These are phyloP conservation scores for Hura crepitans DNA, from an alignment of 441 rosid species.

Conservation along the genomic window DNA sequence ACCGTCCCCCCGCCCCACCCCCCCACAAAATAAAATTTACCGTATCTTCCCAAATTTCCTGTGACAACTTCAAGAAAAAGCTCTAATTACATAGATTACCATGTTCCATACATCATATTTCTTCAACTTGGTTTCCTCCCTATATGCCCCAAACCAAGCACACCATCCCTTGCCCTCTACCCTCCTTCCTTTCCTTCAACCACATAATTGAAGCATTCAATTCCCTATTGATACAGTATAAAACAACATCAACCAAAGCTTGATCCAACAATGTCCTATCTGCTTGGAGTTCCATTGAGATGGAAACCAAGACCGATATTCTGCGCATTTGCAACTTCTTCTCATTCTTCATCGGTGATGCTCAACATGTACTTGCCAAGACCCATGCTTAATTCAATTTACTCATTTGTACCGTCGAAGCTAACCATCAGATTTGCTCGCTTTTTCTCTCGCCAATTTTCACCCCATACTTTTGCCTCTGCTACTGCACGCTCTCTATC, in stretches of 20 bases:
- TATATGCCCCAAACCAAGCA: slow-evolving; percentile 12
- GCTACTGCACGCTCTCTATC: slow-evolving; percentile 98
- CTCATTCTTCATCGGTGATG: slow-evolving; percentile 8
- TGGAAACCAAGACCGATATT: slow-evolving; percentile 26
- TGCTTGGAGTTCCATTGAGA: slow-evolving; percentile 13
- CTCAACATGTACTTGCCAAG: slow-evolving; percentile 12
- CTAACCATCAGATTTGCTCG: slow-evolving; percentile 61
- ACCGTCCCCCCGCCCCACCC: slow-evolving; percentile 29
- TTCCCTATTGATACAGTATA: slow-evolving; percentile 33
- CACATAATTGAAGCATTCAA: slow-evolving; percentile 37
- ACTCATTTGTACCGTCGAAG: slow-evolving; percentile 74
- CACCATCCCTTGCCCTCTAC: slow-evolving; percentile 5
- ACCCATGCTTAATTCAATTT: background rate
- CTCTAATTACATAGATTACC: slow-evolving; percentile 40
- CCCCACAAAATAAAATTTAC: slow-evolving; percentile 29
- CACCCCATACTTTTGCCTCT: slow-evolving; percentile 98
- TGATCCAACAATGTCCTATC: slow-evolving; percentile 37
- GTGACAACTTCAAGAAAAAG: slow-evolving; percentile 11
- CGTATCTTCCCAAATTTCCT: slow-evolving; percentile 28
- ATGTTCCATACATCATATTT: slow-evolving; percentile 27
- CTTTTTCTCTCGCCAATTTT: slow-evolving; percentile 90
- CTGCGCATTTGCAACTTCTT: slow-evolving; percentile 27
- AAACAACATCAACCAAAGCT: slow-evolving; percentile 35
- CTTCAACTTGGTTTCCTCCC: slow-evolving; percentile 17
- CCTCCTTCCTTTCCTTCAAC: slow-evolving; percentile 31